These are phyloP conservation scores for Corchorus capsularis DNA, from an alignment of 345 rosid genomes.

Conservation along the genomic window DNA sequence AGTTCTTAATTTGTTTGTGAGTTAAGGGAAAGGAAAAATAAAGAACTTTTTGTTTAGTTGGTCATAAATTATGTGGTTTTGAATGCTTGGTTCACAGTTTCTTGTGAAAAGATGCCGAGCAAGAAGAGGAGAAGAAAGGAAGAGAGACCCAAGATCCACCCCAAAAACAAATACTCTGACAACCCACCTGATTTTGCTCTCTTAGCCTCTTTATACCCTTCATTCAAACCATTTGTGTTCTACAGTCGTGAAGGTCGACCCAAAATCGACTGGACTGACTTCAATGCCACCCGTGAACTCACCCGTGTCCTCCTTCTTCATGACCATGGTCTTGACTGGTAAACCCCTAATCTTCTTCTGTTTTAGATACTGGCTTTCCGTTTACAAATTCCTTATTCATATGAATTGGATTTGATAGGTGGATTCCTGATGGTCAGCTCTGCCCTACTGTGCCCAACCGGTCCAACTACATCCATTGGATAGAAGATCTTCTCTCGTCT, in stretches of 20 bases:
- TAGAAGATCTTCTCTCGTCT: conserved; percentile 79
- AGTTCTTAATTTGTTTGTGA: neutral
- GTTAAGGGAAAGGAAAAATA: neutral
- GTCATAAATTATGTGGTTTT: neutral
- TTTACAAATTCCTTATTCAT: neutral
- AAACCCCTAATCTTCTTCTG: neutral
- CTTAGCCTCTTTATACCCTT: conserved; percentile 72
- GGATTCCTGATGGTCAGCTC: conserved; percentile 97
- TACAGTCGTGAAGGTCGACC: conserved; percentile 62
- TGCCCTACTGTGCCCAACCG: conserved; percentile 95
- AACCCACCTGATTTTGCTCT: conserved; percentile 76
- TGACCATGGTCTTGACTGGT: conserved; percentile 70
- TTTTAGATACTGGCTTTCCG: neutral
- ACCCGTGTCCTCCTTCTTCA: conserved; percentile 79
- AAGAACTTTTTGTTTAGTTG: too few species aligned
- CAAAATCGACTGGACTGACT: conserved; percentile 87
- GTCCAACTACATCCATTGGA: conserved; percentile 92
- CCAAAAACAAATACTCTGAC: conserved; percentile 67
- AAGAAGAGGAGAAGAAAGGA: conserved; percentile 59
- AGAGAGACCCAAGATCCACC: conserved; percentile 58
- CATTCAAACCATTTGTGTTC: conserved; percentile 69
- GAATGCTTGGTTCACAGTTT: neutral
- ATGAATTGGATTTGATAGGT: conserved; percentile 45
- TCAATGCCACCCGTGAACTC: conserved; percentile 86
- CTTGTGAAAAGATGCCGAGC: conserved; percentile 31